Base-by-base conservation (phyloP, 2,329 filamentous ascomycete species). In the Diatrype stigma region DNA sequence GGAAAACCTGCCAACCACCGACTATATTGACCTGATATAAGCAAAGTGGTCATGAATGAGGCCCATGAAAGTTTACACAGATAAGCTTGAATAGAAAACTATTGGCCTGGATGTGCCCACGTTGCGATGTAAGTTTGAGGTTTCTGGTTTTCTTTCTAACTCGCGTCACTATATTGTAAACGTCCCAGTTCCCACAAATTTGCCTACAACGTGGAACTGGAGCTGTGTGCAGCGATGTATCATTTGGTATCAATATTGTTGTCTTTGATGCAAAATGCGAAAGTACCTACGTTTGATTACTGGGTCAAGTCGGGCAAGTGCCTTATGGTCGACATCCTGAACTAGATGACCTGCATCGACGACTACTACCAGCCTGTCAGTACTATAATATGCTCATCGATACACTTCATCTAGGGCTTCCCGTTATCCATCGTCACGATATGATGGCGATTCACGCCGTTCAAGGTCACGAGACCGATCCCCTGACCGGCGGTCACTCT, bases 401-500 rank as follows among this genome's bases (percentile, higher is more conserved):
- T 44, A 51, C 21, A n/a, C 48, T 56, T 55, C 46, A 52, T 58
- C 51, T 59, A 80, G 77, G 79, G 67, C 70, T 60, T 78, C 73
- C 55, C 75, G 79, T 73, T 81, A 82, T 65, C 69, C 70, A 60
- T 74, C 75, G 65, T 77, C 80, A 59, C 79, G 82, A 63, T 85
- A 85, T 70, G 82, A 85, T 64, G 75, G 78, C 66, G 79, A 82
- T 64, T 61, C 64, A n/a, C 80, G 77, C 65, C 81, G 77, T 70
- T 86, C 82, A 56, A 79, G 83, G 65, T 87, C 79, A 60, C 77
- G 86, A 63, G 86, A 90, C 63, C 79, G 87, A 58, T 90, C 86
- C 23, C 85, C 86, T 46, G 82, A 83, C 54, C 73, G 80, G 51
- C 70, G 67, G 21, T 74, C 77, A 8, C 75, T 79, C 56, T 83